A percentile compares a stretch with the other conserved stretches of the same genome.
phyloP scores from a whole-genome alignment of 176 grass and related monocot species.

The Secale cereale region DNA sequence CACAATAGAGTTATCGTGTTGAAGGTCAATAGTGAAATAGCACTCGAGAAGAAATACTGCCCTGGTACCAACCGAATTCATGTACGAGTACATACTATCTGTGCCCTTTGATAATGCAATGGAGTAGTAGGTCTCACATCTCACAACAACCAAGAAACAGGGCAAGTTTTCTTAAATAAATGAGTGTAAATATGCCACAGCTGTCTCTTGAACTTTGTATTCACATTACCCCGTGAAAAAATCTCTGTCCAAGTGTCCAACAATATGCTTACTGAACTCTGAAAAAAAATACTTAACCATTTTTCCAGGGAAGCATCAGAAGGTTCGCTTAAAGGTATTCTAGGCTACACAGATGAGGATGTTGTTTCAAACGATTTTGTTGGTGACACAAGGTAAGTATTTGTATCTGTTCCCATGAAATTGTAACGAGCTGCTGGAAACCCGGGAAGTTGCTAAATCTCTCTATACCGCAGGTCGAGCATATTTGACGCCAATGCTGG shows the following conservation, averaged over 20 bases:
- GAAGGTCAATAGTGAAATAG: not conserved
- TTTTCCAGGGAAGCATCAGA: slow-evolving; percentile 71
- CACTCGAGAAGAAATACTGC: not conserved
- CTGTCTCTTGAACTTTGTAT: not conserved
- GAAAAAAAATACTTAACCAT: not conserved
- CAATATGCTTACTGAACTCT: not conserved
- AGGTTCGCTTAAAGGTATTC: slow-evolving; percentile 67
- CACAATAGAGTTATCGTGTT: not conserved
- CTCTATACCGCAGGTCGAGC: slow-evolving; percentile 48
- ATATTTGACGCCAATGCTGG: slow-evolving; percentile 91
- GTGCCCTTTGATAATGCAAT: not conserved
- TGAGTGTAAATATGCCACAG: not conserved
- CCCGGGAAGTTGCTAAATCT: not conserved
- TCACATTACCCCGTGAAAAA: not conserved
- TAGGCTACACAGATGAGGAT: slow-evolving; percentile 91
- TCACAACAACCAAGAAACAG: not conserved
- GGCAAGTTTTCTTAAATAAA: not conserved
- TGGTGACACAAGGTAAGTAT: slow-evolving; percentile 58
- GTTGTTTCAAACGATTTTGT: slow-evolving; percentile 92
- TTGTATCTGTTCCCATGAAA: not conserved
- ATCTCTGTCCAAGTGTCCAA: not conserved
- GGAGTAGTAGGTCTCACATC: not conserved
- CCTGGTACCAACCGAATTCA: not conserved
- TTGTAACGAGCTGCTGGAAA: not conserved
- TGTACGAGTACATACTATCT: not conserved